Conservation (phyloP, 768 basidiomycete species). For the Suillus subaureus region DNA sequence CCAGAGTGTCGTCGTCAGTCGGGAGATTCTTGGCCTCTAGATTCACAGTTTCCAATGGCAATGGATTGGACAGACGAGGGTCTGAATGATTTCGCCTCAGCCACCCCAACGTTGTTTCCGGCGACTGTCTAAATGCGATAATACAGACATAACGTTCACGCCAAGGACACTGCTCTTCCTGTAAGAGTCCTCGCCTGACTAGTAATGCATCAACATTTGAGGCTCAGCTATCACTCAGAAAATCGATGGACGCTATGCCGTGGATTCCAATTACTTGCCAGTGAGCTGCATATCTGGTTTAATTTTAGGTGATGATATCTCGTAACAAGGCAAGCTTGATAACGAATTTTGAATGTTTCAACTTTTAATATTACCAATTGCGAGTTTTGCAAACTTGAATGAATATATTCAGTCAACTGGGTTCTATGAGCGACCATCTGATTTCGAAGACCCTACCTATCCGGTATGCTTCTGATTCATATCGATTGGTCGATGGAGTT, state of each 20-base stretch:
- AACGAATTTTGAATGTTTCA: background rate
- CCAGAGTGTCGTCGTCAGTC: background rate
- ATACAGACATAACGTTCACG: background rate
- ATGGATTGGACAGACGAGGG: background rate
- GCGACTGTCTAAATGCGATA: background rate
- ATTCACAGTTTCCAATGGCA: background rate
- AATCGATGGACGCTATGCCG: background rate
- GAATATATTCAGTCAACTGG: background rate
- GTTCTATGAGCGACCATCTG: background rate
- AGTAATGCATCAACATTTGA: background rate
- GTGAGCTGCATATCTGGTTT: background rate
- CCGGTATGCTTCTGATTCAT: background rate
- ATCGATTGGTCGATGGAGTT: background rate
- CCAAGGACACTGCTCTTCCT: background rate
- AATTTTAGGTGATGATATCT: background rate
- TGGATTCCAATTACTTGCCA: background rate
- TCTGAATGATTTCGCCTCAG: background rate
- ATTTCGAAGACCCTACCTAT: background rate
- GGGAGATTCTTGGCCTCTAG: no score
- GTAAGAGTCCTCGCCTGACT: background rate
- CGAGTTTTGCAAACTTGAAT: background rate
- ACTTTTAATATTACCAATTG: no score
- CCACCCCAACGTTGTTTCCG: background rate
- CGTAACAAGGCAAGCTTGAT: background rate
- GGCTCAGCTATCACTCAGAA: background rate